phyloP scores from a whole-genome alignment of 768 basidiomycete genomes.

The Austroboletus festivus region DNA sequence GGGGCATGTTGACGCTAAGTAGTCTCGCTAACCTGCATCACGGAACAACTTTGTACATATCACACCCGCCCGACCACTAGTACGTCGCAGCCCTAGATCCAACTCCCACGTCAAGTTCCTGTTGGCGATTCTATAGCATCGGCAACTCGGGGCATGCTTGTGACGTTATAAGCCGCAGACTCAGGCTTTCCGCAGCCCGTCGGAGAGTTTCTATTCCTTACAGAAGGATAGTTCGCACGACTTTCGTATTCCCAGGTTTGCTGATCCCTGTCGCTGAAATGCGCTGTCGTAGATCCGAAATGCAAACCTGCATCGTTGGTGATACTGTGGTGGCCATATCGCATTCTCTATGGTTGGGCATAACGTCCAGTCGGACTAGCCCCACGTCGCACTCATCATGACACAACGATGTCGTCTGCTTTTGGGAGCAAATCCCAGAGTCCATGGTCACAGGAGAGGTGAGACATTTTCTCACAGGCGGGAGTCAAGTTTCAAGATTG shows the following conservation, averaged over 20 bases:
- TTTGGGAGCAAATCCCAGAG: no score
- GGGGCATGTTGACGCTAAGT: neutral
- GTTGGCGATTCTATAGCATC: neutral
- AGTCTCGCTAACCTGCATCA: neutral
- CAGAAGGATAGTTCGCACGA: neutral
- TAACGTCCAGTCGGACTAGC: neutral
- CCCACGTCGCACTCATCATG: neutral
- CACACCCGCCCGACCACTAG: no score
- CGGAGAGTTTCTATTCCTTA: neutral
- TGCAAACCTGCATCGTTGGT: neutral
- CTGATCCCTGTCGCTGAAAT: neutral
- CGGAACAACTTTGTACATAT: neutral
- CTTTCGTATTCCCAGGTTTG: neutral
- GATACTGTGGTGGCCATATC: neutral
- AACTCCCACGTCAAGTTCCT: constrained; percentile 1
- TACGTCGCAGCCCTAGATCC: neutral
- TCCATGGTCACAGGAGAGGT: no score
- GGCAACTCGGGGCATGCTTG: neutral
- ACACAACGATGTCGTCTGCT: no score
- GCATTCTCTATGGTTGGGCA: neutral
- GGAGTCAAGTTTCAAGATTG: no score
- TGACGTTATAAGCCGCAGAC: neutral
- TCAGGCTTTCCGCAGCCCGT: no score
- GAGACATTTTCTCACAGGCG: no score
- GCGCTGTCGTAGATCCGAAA: neutral